Base-by-base conservation (phyloP, 306 rosid species). In the Carpinus fangiana region DNA sequence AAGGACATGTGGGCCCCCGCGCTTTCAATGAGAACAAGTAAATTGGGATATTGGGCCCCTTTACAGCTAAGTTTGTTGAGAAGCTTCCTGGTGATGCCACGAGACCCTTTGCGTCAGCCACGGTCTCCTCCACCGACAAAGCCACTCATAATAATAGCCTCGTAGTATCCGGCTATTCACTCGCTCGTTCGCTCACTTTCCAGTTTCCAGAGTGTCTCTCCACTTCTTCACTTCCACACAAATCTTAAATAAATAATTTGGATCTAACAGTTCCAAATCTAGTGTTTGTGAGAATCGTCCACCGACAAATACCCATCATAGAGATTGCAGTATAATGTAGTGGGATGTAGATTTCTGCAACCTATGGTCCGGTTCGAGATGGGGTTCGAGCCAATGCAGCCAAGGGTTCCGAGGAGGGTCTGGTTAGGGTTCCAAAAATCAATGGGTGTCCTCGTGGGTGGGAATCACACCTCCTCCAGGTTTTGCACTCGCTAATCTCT, bases 371-470 rank as follows among this genome's bases (percentile, higher is more conserved):
- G 72, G 73, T 80, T 76, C 4, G 60, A 55, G 14, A 80, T 84
- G 93, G 92, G 78, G 92, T 87, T 61, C 76, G 90, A 90, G 16
- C 65, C 89, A n/a, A 71, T 86, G 84, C 56, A 41, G 8, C 87
- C 70, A 16, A 87, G 87, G 65, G 71, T 81, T 77, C 89, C 92
- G 7, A 86, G 71, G 26, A 82, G 89, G 84, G 95, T 89, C 26
- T 92, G 93, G 95, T 85, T 92, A 87, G 91, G 91, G 73, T 83
- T 92, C 60, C 96, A 92, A 88, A 92, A 82, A 38, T 85, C 97
- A 70, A 89, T 88, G 87, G 96, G 84, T 6, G 81, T 92, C 94
- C 98, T 94, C 93, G 95, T 92, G 96, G 96, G 94, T 92, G 97
- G 96, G 13, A 94, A 90, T 70, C 98, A 92, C 85, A 92, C 97